Evolutionary conservation across 495 filamentous ascomycete genomes (phyloP), one percentile per base, ranked within the genome.

Genomic region (Xylaria longipes): DNA sequence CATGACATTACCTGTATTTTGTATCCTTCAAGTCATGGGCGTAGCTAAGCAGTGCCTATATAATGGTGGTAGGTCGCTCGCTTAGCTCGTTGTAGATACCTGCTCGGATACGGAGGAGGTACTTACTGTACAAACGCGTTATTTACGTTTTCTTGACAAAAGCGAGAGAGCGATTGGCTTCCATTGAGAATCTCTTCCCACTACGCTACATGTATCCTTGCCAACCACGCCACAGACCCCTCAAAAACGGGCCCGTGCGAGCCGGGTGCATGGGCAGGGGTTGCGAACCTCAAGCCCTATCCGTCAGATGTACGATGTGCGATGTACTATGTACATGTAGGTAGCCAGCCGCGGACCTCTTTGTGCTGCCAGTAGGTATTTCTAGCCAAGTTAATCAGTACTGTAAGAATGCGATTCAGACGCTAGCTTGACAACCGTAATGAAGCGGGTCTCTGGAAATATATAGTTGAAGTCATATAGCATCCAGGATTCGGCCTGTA

Each of bases 141-240:
- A n/a, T n/a, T n/a, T 37, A 60, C 57, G 57, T 60, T n/a, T 35
- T 35, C 33, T 37, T 12, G 33, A 37, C 1, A 56, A 56, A 31
- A 31, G 25, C 9, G 22, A 52, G 48, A 27, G 48, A 11, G 48
- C n/a, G n/a, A 52, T 25, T 52, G 22, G 48, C n/a, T 22, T 50
- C 22, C n/a, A 50, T 52, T 52, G 8, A 20, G 9, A 60, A 17
- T 37, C 29, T 33, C 20, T 33, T 35, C 29, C 31, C 27, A 31
- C 57, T 27, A 61, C 57, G 25, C 14, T 61, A 37, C 29, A 61
- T 35, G 17, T 22, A 63, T 43, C 60, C 60, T 27, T 63, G 60
- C 37, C n/a, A 63, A 63, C 60, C 60, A 63, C 37, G 60, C 60
- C 60, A 63, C 12, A 27, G 60, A 27, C 60, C 60, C 37, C 14